These are phyloP conservation scores for Rhinocladiella similis DNA, from an alignment of 2,329 filamentous ascomycete species.

Conservation along the genomic window DNA sequence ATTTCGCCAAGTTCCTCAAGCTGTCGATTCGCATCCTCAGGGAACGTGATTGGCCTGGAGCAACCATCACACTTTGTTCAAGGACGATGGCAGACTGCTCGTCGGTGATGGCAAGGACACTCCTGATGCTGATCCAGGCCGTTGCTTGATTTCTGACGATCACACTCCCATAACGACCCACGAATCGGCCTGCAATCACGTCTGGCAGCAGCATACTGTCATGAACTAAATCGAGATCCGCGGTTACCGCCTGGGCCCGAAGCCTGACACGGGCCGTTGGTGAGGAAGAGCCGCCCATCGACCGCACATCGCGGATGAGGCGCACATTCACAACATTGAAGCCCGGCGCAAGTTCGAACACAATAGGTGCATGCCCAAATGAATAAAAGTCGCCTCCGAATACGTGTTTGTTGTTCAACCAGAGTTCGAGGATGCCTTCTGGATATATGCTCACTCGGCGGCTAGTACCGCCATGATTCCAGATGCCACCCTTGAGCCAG, in stretches of 20 bases:
- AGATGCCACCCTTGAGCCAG: conserved; percentile 52
- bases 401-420: conserved; percentile 52
- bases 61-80: conserved; percentile 12
- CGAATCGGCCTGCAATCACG: conserved; percentile 49
- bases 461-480: conserved; percentile 11
- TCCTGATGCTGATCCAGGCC: conserved; percentile 14
- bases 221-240: conserved; percentile 34
- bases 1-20: neutral
- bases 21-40: conserved; percentile 22
- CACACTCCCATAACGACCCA: conserved; percentile 41
- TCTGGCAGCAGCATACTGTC: conserved; percentile 51
- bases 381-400: conserved; percentile 61
- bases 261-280: conserved; percentile 48
- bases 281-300: conserved; percentile 53
- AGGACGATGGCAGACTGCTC: conserved; percentile 1
- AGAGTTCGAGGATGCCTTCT: conserved; percentile 53
- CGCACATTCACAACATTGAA: conserved; percentile 54
- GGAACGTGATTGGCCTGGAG: conserved; percentile 38
- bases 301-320: conserved; percentile 57
- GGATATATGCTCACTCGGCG: conserved; percentile 46
- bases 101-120: conserved; percentile 1
- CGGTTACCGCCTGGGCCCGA: conserved; percentile 32
- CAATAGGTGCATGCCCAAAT: conserved; percentile 51
- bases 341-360: conserved; percentile 52
- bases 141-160: conserved; percentile 18